Evolutionary conservation across 257 asterid genomes (phyloP).

Genomic region (Solanum sejunctum): DNA sequence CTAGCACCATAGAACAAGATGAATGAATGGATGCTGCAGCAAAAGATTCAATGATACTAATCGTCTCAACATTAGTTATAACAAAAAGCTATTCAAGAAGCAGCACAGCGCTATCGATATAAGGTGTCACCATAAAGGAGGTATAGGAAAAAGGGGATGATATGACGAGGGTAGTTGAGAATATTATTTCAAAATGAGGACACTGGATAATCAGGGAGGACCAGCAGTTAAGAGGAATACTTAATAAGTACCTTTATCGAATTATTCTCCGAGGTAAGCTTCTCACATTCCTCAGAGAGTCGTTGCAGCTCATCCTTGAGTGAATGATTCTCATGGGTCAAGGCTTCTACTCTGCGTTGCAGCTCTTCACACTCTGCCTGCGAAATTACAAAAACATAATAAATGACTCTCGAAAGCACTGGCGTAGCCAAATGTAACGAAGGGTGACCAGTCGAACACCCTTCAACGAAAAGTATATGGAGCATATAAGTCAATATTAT

Average conservation of each 20-base stretch:
- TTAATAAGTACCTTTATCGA: slow-evolving; percentile 38
- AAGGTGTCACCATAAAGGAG: not conserved
- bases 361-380: slow-evolving; percentile 91
- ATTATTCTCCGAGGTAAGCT: slow-evolving; percentile 58
- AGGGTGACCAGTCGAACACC: too few species aligned
- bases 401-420: not conserved
- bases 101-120: not conserved
- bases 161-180: not conserved
- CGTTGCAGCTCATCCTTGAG: slow-evolving; percentile 59
- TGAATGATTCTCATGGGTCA: slow-evolving; percentile 50
- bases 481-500: too few species aligned
- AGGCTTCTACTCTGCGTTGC: slow-evolving; percentile 55
- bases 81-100: not conserved
- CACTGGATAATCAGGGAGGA: not conserved
- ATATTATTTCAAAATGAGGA: not conserved
- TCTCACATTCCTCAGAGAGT: slow-evolving; percentile 79
- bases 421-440: too few species aligned
- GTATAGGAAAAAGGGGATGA: not conserved
- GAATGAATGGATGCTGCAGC: not conserved
- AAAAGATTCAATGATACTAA: not conserved
- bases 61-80: not conserved
- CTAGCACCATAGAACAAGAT: not conserved
- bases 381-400: not conserved
- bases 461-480: too few species aligned
- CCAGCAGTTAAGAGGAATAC: not conserved